Conservation (phyloP, 2,329 filamentous ascomycete species). For the Alternaria panax region DNA sequence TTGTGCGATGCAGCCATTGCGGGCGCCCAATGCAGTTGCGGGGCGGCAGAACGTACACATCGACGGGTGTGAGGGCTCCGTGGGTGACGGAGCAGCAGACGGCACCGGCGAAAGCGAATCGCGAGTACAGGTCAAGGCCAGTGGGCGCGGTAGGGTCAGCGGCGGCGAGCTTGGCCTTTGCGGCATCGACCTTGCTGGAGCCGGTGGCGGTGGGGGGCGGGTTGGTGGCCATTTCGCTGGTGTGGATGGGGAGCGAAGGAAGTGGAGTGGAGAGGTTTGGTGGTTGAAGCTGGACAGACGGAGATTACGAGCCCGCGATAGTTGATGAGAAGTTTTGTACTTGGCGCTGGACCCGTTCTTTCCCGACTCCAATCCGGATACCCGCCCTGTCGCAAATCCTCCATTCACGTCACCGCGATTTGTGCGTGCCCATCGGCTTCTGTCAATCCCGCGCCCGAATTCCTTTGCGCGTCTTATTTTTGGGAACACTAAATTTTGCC, state of each 20-base stretch:
- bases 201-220: conserved; percentile 58
- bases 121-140: conserved; percentile 81
- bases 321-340: conserved; percentile 29
- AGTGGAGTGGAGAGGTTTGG: conserved; percentile 39
- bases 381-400: conserved; percentile 13
- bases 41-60: conserved; percentile 80
- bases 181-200: conserved; percentile 61
- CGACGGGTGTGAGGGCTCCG: conserved; percentile 94
- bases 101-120: conserved; percentile 96
- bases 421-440: conserved; percentile 17
- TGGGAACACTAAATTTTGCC: not conserved
- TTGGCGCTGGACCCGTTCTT: conserved; percentile 23
- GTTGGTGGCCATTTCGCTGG: conserved; percentile 41
- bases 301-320: conserved; percentile 27
- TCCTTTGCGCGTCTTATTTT: not conserved
- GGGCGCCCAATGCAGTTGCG: conserved; percentile 7
- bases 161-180: conserved; percentile 57
- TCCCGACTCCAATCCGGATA: conserved; percentile 24
- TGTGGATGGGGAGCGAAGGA: conserved; percentile 25
- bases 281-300: conserved; percentile 25
- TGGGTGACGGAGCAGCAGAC: conserved; percentile 98
- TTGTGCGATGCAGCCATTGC: conserved; percentile 39
- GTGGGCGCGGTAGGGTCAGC: conserved; percentile 62
- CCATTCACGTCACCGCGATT: conserved; percentile 23
- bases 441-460: conserved; percentile 17